Conservation (phyloP, 225 moss, liverwort and hornwort genomes). For the Straminergon stramineum region DNA sequence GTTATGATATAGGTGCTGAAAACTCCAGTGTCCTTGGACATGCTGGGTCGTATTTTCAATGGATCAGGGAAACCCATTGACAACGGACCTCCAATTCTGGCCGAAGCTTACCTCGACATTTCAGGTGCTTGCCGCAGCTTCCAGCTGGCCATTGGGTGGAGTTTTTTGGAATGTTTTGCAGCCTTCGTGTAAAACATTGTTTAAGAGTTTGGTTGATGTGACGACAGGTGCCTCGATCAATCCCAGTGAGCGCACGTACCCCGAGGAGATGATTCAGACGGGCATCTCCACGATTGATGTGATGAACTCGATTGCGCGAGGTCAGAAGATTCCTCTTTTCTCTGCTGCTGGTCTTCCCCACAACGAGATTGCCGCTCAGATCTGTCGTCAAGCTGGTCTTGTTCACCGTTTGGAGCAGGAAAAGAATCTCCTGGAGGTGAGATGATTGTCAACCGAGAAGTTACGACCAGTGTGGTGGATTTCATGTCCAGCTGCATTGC, state of each 20-base stretch:
- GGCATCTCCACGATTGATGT: slow-evolving; percentile 97
- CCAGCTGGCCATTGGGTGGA: neutral
- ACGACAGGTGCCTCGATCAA: slow-evolving; percentile 84
- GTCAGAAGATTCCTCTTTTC: slow-evolving; percentile 92
- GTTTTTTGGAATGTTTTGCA: neutral
- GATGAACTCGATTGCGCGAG: slow-evolving; percentile 94
- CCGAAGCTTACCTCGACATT: slow-evolving; percentile 71
- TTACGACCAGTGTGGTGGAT: neutral
- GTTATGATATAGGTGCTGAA: slow-evolving; percentile 38
- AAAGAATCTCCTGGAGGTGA: slow-evolving; percentile 38
- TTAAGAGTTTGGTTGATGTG: neutral
- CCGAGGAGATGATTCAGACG: slow-evolving; percentile 99
- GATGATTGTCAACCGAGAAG: neutral
- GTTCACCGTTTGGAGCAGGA: slow-evolving; percentile 72
- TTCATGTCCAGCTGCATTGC: neutral
- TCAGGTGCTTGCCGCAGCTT: slow-evolving; percentile 3
- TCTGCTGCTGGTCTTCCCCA: slow-evolving; percentile 90
- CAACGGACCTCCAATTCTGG: slow-evolving; percentile 94
- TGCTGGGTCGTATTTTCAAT: slow-evolving; percentile 97
- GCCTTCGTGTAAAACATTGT: neutral
- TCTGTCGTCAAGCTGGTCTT: slow-evolving; percentile 90
- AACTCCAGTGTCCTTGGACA: slow-evolving; percentile 90
- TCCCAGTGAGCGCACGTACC: slow-evolving; percentile 91
- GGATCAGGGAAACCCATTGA: slow-evolving; percentile 93
- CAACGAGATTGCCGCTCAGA: slow-evolving; percentile 96